These are phyloP conservation scores for Rhizopogon rudus DNA, from an alignment of 768 basidiomycete genomes.

Conservation along the genomic window DNA sequence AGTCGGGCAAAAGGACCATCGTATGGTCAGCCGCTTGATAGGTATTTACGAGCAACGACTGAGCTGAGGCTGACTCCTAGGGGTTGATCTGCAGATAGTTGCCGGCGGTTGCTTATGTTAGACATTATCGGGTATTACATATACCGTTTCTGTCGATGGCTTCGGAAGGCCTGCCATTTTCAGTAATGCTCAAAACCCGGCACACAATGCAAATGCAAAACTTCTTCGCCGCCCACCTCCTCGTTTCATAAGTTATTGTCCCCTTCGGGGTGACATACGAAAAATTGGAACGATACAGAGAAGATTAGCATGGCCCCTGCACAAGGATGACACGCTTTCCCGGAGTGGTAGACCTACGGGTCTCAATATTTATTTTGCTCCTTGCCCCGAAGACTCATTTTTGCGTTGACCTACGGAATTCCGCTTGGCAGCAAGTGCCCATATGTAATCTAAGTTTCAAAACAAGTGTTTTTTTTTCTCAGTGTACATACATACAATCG, in stretches of 20 bases:
- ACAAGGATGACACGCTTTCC: constrained; percentile 99
- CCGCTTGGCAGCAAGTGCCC: too few relatives aligned
- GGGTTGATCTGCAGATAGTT: too few relatives aligned
- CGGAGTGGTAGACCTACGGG: constrained; percentile 72
- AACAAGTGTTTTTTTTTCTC: too few relatives aligned
- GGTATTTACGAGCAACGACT: neutral
- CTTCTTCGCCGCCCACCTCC: neutral
- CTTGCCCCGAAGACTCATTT: neutral
- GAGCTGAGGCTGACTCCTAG: neutral
- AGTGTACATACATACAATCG: too few relatives aligned
- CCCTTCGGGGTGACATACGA: constrained; percentile 93
- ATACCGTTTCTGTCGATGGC: too few relatives aligned
- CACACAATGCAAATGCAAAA: neutral
- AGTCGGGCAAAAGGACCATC: neutral
- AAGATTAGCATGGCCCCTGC: constrained; percentile 99
- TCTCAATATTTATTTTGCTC: constrained; percentile 34
- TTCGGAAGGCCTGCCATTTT: neutral
- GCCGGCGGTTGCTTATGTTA: too few relatives aligned
- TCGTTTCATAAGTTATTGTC: constrained; percentile 31
- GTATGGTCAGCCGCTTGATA: neutral
- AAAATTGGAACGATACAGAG: constrained; percentile 99
- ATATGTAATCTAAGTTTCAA: too few relatives aligned
- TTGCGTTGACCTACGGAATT: neutral
- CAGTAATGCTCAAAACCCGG: neutral
- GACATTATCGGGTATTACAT: too few relatives aligned